These are phyloP conservation scores for Rhodamnia rubescens DNA, from an alignment of 345 rosid species.

Conservation along the genomic window DNA sequence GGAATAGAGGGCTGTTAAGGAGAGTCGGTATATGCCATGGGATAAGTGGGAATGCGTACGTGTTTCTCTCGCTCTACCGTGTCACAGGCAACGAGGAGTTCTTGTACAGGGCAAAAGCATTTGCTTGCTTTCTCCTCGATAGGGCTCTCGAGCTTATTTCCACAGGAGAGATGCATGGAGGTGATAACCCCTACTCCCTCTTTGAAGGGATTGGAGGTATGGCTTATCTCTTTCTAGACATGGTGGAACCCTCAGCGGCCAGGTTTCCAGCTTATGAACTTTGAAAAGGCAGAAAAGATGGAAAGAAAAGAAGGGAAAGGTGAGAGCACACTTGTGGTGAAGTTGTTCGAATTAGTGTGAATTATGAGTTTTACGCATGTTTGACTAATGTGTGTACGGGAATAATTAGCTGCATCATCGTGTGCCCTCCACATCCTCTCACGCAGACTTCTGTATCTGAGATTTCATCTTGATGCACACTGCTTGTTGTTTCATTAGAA, in stretches of 20 bases:
- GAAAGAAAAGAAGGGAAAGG: background rate
- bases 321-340: background rate
- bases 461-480: background rate
- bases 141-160: slow-evolving; percentile 35
- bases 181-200: slow-evolving; percentile 50
- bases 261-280: slow-evolving; percentile 64
- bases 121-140: slow-evolving; percentile 56
- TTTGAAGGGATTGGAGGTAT: slow-evolving; percentile 62
- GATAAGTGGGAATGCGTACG: slow-evolving; percentile 49
- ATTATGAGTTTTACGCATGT: background rate
- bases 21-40: slow-evolving; percentile 71
- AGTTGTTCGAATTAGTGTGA: background rate
- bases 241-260: slow-evolving; percentile 36
- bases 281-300: background rate
- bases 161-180: slow-evolving; percentile 57
- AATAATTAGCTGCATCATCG: background rate
- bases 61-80: slow-evolving; percentile 45
- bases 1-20: slow-evolving; percentile 58
- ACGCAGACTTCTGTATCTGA: background rate
- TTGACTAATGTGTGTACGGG: background rate
- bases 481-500: background rate
- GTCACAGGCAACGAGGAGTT: slow-evolving; percentile 32
- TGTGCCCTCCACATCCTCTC: background rate
- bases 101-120: slow-evolving; percentile 47
- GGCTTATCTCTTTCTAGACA: slow-evolving; percentile 50